Evolutionary conservation across 2,329 filamentous ascomycete species (phyloP).

Genomic region (Scortechinia acanthostroma): DNA sequence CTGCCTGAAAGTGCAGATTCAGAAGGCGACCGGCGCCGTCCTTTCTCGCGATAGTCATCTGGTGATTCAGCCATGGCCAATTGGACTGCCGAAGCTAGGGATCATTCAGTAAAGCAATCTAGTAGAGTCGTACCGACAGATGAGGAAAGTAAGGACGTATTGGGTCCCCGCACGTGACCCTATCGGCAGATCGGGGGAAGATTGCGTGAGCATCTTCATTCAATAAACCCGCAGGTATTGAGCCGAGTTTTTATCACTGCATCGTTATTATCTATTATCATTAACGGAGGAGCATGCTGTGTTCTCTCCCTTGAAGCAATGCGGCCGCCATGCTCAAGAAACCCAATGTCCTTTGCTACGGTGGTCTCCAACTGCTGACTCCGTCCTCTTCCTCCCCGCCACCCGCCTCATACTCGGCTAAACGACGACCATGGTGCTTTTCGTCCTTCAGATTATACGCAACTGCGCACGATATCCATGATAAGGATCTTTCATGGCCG

Average conservation of each 20-base stretch:
- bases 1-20: neutral
- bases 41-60: neutral
- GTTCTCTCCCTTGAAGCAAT: neutral
- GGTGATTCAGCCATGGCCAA: neutral
- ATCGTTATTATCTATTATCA: too few relatives aligned
- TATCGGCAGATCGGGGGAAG: too few relatives aligned
- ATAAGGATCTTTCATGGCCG: conserved; percentile 32
- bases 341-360: neutral
- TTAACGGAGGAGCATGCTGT: neutral
- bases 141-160: too few relatives aligned
- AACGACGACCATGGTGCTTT: neutral
- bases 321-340: conserved; percentile 2
- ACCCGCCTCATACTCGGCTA: neutral
- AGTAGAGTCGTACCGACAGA: too few relatives aligned
- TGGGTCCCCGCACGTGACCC: too few relatives aligned
- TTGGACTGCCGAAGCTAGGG: too few relatives aligned
- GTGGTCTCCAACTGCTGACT: neutral
- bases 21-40: neutral
- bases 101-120: too few relatives aligned
- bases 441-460: neutral
- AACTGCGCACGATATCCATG: conserved; percentile 8
- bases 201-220: too few relatives aligned
- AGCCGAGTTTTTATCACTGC: too few relatives aligned
- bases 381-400: neutral
- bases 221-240: too few relatives aligned